phyloP scores from a whole-genome alignment of 306 rosid genomes.

The Pyrus communis region DNA sequence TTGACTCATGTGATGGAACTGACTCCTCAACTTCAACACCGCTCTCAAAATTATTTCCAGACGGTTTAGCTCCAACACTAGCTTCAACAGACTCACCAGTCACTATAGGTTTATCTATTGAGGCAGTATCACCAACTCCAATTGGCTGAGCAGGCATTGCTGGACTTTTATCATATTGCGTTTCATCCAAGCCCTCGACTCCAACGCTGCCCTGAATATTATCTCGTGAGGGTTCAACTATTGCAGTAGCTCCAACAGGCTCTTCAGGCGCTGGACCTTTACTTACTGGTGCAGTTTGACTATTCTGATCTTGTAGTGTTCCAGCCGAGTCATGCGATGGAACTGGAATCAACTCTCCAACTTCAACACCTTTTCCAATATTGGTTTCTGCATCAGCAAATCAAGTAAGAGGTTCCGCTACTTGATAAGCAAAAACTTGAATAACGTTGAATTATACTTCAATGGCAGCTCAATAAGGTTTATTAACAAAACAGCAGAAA shows the following conservation, averaged over 20 bases:
- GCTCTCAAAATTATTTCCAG: background rate
- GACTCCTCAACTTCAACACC: slow-evolving; percentile 6
- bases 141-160: background rate
- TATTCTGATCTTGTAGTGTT: background rate
- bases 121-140: background rate
- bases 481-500: background rate
- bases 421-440: background rate
- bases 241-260: slow-evolving; percentile 6
- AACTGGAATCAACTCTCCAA: background rate
- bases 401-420: slow-evolving; percentile 1
- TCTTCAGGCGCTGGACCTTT: background rate
- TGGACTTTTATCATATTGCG: background rate
- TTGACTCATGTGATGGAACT: background rate
- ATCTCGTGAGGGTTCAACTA: background rate
- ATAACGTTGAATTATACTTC: background rate
- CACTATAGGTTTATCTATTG: slow-evolving; percentile 7
- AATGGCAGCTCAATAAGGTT: background rate
- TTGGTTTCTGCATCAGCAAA: slow-evolving; percentile 14
- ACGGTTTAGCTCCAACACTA: background rate
- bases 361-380: background rate
- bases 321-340: background rate
- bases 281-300: slow-evolving; percentile 1
- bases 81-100: background rate
- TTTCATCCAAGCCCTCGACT: background rate
- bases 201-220: background rate